phyloP scores from a whole-genome alignment of 768 basidiomycete species.

The Pisolithus orientalis region DNA sequence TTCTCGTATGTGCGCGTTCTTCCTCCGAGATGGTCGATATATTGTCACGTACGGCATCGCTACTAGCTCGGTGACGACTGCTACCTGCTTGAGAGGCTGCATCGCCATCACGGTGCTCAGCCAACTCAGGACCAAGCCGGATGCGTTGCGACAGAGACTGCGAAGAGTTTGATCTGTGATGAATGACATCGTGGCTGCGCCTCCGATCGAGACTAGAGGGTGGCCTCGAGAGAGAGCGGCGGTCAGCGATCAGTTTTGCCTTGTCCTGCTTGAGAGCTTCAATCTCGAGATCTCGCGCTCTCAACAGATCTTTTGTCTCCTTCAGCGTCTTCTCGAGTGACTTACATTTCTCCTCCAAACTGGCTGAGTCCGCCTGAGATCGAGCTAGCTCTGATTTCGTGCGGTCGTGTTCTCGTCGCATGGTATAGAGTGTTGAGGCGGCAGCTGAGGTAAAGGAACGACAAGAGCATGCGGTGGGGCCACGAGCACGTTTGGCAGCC shows the following conservation, averaged over 20 bases:
- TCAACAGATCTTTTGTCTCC: conserved; percentile 57
- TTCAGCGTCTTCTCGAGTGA: conserved; percentile 56
- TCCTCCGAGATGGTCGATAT: conserved; percentile 39
- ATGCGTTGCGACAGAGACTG: conserved; percentile 26
- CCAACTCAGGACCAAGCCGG: conserved; percentile 28
- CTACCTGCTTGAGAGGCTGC: conserved; percentile 8
- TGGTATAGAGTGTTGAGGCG: conserved; percentile 35
- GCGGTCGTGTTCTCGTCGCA: conserved; percentile 51
- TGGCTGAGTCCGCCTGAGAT: conserved; percentile 46
- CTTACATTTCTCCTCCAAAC: conserved; percentile 57
- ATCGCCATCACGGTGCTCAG: conserved; percentile 19
- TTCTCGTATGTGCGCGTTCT: conserved; percentile 50
- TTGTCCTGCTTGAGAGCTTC: conserved; percentile 43
- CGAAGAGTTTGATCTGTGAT: conserved; percentile 24
- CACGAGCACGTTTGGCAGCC: conserved; percentile 30
- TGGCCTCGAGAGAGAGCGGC: conserved; percentile 12
- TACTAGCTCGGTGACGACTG: conserved; percentile 9
- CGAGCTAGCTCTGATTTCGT: conserved; percentile 50
- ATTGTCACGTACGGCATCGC: conserved; percentile 14
- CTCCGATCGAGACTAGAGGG: conserved; percentile 21
- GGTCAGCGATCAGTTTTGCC: conserved; percentile 24
- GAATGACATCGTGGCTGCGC: conserved; percentile 23
- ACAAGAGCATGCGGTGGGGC: conserved; percentile 26
- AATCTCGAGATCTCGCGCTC: conserved; percentile 53
- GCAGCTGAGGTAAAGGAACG: conserved; percentile 33